phyloP scores from a whole-genome alignment of 768 basidiomycete genomes.

The Boletus vermiculosoides region DNA sequence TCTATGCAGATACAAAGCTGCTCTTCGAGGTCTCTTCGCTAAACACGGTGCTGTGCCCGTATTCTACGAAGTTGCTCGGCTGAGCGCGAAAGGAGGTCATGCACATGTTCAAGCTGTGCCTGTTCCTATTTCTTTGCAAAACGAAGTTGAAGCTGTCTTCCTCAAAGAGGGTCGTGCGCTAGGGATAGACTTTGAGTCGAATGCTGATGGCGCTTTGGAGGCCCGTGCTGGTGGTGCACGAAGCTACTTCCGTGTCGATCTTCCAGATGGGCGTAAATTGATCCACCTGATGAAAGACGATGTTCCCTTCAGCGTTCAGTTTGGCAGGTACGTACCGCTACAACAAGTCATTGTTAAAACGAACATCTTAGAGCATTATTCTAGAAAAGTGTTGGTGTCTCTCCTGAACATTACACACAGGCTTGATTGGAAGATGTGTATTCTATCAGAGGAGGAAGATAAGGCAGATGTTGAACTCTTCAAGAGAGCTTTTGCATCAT shows the following conservation, averaged over 20 bases:
- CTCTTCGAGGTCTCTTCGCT: slow-evolving; percentile 69
- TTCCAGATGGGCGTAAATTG: slow-evolving; percentile 82
- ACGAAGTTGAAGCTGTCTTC: slow-evolving; percentile 71
- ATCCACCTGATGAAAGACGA: slow-evolving; percentile 82
- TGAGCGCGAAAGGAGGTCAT: slow-evolving; percentile 86
- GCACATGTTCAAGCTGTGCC: slow-evolving; percentile 90
- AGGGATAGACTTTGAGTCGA: slow-evolving; percentile 74
- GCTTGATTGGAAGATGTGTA: slow-evolving; percentile 90
- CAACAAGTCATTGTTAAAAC: not conserved
- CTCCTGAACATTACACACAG: slow-evolving; percentile 76
- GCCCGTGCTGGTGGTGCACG: slow-evolving; percentile 48
- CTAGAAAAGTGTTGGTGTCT: slow-evolving; percentile 76
- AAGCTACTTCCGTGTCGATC: slow-evolving; percentile 88
- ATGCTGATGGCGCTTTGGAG: slow-evolving; percentile 61
- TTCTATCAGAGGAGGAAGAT: slow-evolving; percentile 81
- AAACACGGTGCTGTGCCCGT: slow-evolving; percentile 68
- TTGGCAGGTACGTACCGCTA: slow-evolving; percentile 67
- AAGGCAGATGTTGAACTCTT: slow-evolving; percentile 79
- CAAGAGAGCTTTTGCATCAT: slow-evolving; percentile 76
- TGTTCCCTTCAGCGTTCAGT: slow-evolving; percentile 84
- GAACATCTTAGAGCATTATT: slow-evolving; percentile 4
- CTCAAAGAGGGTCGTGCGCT: slow-evolving; percentile 59
- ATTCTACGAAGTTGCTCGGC: slow-evolving; percentile 83
- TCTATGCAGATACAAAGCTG: slow-evolving; percentile 66
- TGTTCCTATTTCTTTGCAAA: slow-evolving; percentile 60